Evolutionary conservation across 2,329 filamentous ascomycete genomes (phyloP).

Genomic region (Trichoderma asperellum): DNA sequence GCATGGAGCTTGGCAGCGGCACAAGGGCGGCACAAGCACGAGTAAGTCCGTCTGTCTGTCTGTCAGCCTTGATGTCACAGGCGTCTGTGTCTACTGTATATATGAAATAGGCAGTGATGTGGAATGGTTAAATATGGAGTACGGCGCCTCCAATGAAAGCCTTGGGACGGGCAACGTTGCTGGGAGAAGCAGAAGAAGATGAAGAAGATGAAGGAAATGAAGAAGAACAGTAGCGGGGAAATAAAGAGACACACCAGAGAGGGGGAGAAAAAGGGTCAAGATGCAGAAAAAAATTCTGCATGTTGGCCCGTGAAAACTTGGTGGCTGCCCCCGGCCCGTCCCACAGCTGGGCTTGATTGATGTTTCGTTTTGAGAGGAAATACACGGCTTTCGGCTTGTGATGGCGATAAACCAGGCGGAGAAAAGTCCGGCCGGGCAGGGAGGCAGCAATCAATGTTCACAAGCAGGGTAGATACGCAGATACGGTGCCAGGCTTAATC

Average conservation of each 20-base stretch:
- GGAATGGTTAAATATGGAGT: background rate
- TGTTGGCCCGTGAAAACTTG: background rate
- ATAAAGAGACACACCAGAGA: background rate
- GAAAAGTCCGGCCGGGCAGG: constrained; percentile 2
- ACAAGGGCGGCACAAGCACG: background rate
- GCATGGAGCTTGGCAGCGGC: background rate
- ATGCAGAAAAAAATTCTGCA: background rate
- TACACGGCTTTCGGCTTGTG: background rate
- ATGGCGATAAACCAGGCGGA: background rate
- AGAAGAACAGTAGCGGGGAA: background rate
- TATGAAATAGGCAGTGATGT: background rate
- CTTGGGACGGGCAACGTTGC: constrained; percentile 1
- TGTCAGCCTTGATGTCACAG: too few relatives aligned
- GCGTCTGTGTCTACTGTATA: too few relatives aligned
- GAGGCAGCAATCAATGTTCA: background rate
- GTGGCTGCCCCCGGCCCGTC: constrained; percentile 1
- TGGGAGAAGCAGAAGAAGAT: background rate
- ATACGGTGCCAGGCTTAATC: background rate
- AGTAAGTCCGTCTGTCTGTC: too few relatives aligned
- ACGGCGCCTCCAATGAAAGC: background rate
- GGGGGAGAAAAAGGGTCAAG: background rate
- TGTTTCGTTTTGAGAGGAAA: background rate
- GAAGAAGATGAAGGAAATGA: background rate
- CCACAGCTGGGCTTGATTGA: background rate
- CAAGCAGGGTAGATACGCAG: background rate